These are phyloP conservation scores for Wickerhamiella dianesei DNA, from an alignment of 805 yeast species.

Conservation along the genomic window DNA sequence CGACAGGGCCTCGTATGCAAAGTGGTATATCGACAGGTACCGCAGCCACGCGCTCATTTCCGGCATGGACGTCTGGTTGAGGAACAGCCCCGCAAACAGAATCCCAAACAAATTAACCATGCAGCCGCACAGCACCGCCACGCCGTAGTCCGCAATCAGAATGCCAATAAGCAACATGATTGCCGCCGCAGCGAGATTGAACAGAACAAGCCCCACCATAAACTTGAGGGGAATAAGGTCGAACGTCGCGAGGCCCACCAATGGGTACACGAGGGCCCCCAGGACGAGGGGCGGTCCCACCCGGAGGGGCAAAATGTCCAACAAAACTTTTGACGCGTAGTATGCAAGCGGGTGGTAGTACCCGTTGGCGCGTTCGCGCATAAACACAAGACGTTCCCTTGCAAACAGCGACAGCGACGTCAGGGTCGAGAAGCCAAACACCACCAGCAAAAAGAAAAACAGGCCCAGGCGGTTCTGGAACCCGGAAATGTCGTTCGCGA, in stretches of 20 bases:
- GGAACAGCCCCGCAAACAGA: slow-evolving; percentile 84
- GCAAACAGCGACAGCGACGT: slow-evolving; percentile 87
- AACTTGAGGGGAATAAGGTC: slow-evolving; percentile 62
- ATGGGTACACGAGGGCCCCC: slow-evolving; percentile 70
- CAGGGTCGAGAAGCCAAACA: slow-evolving; percentile 87
- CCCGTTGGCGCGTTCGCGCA: slow-evolving; percentile 88
- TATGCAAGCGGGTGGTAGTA: slow-evolving; percentile 83
- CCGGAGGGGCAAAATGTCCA: slow-evolving; percentile 87
- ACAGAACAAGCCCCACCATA: slow-evolving; percentile 54
- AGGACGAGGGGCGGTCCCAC: slow-evolving; percentile 83
- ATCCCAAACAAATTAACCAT: slow-evolving; percentile 71
- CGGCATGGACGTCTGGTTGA: slow-evolving; percentile 61
- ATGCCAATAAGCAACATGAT: slow-evolving; percentile 83
- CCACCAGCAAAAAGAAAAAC: slow-evolving; percentile 78
- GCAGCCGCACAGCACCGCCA: slow-evolving; percentile 81
- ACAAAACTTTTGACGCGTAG: slow-evolving; percentile 68
- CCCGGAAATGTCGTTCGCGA: slow-evolving; percentile 82
- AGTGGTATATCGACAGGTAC: slow-evolving; percentile 82
- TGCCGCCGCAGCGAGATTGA: slow-evolving; percentile 75
- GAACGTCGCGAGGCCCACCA: slow-evolving; percentile 75
- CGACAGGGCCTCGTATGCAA: slow-evolving; percentile 84
- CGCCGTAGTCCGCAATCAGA: slow-evolving; percentile 74
- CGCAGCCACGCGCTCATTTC: slow-evolving; percentile 47
- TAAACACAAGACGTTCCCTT: slow-evolving; percentile 73
- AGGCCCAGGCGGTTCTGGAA: slow-evolving; percentile 91